These are phyloP conservation scores for Aspergillus avenaceus DNA, from an alignment of 495 filamentous ascomycete species.

Conservation along the genomic window DNA sequence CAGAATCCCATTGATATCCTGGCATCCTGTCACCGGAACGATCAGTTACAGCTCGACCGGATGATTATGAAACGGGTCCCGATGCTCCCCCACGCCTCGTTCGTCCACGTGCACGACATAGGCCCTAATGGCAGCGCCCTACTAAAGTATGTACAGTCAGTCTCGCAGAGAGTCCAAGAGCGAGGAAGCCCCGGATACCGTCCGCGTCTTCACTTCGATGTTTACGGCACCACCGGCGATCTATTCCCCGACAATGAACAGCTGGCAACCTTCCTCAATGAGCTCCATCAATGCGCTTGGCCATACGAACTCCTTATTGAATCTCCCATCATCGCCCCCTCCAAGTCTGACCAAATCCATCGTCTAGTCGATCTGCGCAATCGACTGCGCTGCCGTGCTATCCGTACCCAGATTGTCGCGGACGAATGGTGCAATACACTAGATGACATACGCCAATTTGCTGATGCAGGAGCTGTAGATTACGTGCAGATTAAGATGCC, in stretches of 20 bases:
- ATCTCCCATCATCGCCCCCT: conserved; percentile 6
- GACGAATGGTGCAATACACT: conserved; percentile 14
- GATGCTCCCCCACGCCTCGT: conserved; percentile 9
- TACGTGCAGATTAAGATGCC: conserved; percentile 9
- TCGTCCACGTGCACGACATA: conserved; percentile 9
- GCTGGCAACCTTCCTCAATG: background rate
- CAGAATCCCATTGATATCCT: conserved; percentile 2
- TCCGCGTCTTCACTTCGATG: conserved; percentile 10
- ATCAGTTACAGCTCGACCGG: conserved; percentile 7
- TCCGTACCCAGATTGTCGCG: conserved; percentile 5
- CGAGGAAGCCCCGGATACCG: conserved; percentile 2
- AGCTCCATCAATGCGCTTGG: background rate
- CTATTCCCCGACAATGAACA: conserved; percentile 1
- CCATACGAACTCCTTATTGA: conserved; percentile 8
- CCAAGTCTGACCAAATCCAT: conserved; percentile 1
- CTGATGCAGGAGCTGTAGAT: conserved; percentile 7
- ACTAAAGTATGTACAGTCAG: background rate
- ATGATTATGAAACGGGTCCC: conserved; percentile 12
- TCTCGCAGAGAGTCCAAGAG: conserved; percentile 4
- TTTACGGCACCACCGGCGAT: conserved; percentile 10
- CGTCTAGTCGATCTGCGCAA: conserved; percentile 1
- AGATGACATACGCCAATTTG: conserved; percentile 7
- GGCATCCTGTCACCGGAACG: conserved; percentile 11
- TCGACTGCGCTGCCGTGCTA: background rate
- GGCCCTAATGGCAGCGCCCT: background rate